Evolutionary conservation across 352 stramenopile genomes (phyloP).

Genomic region (Albugo laibachii): DNA sequence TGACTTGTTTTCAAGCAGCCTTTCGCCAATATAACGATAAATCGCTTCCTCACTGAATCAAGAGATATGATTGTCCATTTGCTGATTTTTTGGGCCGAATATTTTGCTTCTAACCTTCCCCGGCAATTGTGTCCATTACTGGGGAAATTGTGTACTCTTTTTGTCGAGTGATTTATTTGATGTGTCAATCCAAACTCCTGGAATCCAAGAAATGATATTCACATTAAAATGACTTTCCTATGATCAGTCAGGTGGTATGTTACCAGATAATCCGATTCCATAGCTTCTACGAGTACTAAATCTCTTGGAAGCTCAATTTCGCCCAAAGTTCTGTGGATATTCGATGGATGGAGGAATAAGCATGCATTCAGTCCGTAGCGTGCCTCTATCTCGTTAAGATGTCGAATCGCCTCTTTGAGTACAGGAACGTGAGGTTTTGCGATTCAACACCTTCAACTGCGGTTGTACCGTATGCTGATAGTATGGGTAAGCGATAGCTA

Average conservation of each 20-base stretch:
- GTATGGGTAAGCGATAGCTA: too few species aligned
- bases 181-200: constrained; percentile 15
- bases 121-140: background rate
- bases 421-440: too few species aligned
- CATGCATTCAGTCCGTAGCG: constrained; percentile 31
- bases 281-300: constrained; percentile 22
- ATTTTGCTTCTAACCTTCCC: too few species aligned
- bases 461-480: too few species aligned
- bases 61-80: too few species aligned
- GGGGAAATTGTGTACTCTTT: constrained; percentile 18
- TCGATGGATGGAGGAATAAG: constrained; percentile 37
- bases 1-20: background rate
- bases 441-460: too few species aligned
- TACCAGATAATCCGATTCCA: constrained; percentile 22
- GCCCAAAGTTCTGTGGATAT: constrained; percentile 21
- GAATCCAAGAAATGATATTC: constrained; percentile 40
- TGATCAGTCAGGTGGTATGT: constrained; percentile 17
- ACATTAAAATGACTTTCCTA: constrained; percentile 26
- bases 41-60: constrained; percentile 21
- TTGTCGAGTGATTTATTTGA: constrained; percentile 16
- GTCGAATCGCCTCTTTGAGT: constrained; percentile 14
- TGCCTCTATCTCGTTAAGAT: constrained; percentile 30
- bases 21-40: constrained; percentile 22
- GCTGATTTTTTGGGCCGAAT: too few species aligned
- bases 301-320: constrained; percentile 19